These are phyloP conservation scores for Triadica sebifera DNA, from an alignment of 345 rosid genomes.

Conservation along the genomic window DNA sequence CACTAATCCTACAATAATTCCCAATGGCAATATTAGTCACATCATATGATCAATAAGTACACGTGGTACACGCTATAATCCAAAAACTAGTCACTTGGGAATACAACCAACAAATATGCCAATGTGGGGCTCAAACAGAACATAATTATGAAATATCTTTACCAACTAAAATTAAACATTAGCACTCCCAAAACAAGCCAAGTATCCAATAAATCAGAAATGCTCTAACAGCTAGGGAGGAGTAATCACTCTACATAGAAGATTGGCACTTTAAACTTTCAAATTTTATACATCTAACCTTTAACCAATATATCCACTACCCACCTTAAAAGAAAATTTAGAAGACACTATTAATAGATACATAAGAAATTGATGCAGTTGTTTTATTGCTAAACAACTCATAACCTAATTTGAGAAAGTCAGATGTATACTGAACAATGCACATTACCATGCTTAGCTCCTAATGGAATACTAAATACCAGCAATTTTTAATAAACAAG, in stretches of 20 bases:
- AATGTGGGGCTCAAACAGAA: neutral
- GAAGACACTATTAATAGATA: slow-evolving; percentile 13
- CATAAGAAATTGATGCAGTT: slow-evolving; percentile 1
- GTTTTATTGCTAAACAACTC: neutral
- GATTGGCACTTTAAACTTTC: slow-evolving; percentile 8
- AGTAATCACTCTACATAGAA: too few relatives aligned
- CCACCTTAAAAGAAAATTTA: slow-evolving; percentile 17
- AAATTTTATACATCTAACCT: slow-evolving; percentile 7
- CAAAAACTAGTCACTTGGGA: slow-evolving; percentile 26
- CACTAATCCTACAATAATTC: slow-evolving; percentile 65
- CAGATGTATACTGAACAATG: slow-evolving; percentile 1
- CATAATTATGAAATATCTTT: neutral
- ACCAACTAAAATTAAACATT: slow-evolving; percentile 5
- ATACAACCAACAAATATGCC: neutral
- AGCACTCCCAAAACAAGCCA: slow-evolving; percentile 15
- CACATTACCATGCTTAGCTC: slow-evolving; percentile 15
- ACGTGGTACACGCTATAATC: slow-evolving; percentile 25
- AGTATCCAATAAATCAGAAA: slow-evolving; percentile 20
- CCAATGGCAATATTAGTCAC: slow-evolving; percentile 42
- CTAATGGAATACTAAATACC: slow-evolving; percentile 22
- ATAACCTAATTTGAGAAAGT: slow-evolving; percentile 2
- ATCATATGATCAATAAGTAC: slow-evolving; percentile 28
- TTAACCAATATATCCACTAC: slow-evolving; percentile 8
- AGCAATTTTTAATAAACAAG: slow-evolving; percentile 12
- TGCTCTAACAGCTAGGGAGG: neutral